Conservation (phyloP, 1,284 basidiomycete genomes). For the Leccinum insigne region DNA sequence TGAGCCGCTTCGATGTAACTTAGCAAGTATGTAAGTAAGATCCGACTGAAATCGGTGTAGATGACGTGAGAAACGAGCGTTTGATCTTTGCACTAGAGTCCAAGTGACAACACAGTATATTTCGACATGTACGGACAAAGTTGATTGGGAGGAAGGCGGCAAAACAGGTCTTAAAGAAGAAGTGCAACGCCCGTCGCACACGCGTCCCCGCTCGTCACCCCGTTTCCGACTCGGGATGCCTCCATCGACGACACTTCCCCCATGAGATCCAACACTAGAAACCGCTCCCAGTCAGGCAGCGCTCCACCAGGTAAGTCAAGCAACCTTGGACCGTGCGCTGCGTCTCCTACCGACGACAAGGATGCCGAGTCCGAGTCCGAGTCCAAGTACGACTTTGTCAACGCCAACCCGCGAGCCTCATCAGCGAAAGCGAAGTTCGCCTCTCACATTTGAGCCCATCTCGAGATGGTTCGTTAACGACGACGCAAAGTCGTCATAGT, state of each 20-base stretch:
- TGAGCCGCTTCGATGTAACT: no score
- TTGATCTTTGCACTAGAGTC: background rate
- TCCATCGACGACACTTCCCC: conserved; percentile 53
- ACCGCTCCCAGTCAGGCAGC: conserved; percentile 52
- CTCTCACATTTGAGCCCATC: conserved; percentile 74
- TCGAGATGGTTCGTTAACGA: conserved; percentile 86
- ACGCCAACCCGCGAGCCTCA: conserved; percentile 44
- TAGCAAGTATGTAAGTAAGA: no score
- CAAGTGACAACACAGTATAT: background rate
- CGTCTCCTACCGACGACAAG: background rate
- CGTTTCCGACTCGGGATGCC: conserved; percentile 37
- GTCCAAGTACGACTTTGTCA: conserved; percentile 1
- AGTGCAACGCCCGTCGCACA: conserved; percentile 23
- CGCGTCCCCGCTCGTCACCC: conserved; percentile 33
- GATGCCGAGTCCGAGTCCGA: no score
- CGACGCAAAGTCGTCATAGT: conserved; percentile 67
- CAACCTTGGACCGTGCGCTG: conserved; percentile 34
- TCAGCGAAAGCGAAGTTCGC: conserved; percentile 61
- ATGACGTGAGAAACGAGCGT: no score
- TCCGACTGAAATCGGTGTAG: no score
- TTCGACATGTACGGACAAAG: background rate
- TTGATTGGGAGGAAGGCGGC: conserved; percentile 18
- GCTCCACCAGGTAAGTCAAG: conserved; percentile 55
- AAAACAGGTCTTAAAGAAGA: conserved; percentile 37
- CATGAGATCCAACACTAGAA: conserved; percentile 73